A percentile compares a stretch with the other conserved stretches of the same genome.
Evolutionary conservation across 1,284 basidiomycete genomes (phyloP).

Genomic region (Ganoderma resinaceum): DNA sequence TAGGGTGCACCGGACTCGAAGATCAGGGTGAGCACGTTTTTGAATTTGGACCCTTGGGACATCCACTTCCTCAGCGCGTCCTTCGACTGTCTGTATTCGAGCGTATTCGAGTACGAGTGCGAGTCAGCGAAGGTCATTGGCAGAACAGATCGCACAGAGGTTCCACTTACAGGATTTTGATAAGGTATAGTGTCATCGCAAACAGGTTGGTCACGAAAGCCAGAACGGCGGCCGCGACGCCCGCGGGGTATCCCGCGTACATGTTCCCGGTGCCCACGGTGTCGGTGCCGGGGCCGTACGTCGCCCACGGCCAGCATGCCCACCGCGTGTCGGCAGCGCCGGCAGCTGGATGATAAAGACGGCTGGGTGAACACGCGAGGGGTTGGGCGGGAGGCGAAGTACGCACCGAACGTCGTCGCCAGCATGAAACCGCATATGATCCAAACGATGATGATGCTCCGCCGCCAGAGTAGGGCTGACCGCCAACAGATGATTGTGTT

Average conservation of each 20-base stretch:
- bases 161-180: not conserved
- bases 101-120: not conserved
- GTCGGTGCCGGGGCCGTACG: not conserved
- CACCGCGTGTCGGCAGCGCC: not conserved
- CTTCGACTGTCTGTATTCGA: not conserved
- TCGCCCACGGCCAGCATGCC: not conserved
- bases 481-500: constrained; percentile 4
- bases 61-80: not conserved
- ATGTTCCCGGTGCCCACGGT: not conserved
- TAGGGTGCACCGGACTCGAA: not conserved
- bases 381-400: not conserved
- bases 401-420: not conserved
- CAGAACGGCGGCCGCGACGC: not conserved
- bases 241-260: not conserved
- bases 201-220: not conserved
- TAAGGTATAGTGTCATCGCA: not conserved
- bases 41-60: not conserved
- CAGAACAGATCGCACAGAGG: not conserved
- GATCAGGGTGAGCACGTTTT: not conserved
- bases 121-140: not conserved
- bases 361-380: not conserved
- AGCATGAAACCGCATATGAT: not conserved
- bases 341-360: not conserved
- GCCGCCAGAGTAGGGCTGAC: not conserved
- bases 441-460: not conserved